Evolutionary conservation across 805 yeast species (phyloP), one percentile per base, ranked within the genome.

Genomic region (Cyberlindnera xishuangbannaensis): DNA sequence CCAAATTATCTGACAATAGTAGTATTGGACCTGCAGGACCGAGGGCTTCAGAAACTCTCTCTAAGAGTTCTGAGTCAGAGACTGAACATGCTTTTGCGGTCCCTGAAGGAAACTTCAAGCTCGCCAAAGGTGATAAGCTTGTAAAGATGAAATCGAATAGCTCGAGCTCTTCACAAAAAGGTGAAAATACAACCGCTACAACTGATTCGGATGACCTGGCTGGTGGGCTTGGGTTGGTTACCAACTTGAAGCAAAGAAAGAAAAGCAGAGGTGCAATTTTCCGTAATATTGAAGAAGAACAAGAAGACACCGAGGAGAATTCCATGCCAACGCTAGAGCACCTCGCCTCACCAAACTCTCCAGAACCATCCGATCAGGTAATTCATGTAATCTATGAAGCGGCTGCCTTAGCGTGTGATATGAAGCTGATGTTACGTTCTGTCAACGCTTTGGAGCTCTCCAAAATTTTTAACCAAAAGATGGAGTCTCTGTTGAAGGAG

Each of bases 331-430:
- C 82, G 2, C 57, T 81, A 28, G 83, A 76, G 45, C 71, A 68
- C 28, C 50, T 79, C 35, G 73, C 78, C 0, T 66, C 76, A 0
- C 73, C 79, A 2, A 61, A 66, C 33, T 62, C 81, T 0, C 69
- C 74, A 3, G 65, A 74, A 11, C 78, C 86, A 5, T 62, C 71
- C 11, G 78, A 73, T 39, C 57, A 61, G 27, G 61, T 76, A 6
- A 63, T 83, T 26, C 79, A 77, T 38, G 53, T 75, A 28, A 69
- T 82, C 27, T 74, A 72, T 46, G 84, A 83, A 43, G 60, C 73
- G 5, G 77, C 81, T 1, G 72, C 77, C 0, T 53, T 78, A 27
- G 74, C 74, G 0, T 71, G 77, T 39, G 90, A 83, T 48, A 62
- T 76, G 58, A 76, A 78, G 45, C 55, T 83, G 39, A 67, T 80